Evolutionary conservation across 2,329 filamentous ascomycete species (phyloP).

Genomic region (Penicillium sp.): DNA sequence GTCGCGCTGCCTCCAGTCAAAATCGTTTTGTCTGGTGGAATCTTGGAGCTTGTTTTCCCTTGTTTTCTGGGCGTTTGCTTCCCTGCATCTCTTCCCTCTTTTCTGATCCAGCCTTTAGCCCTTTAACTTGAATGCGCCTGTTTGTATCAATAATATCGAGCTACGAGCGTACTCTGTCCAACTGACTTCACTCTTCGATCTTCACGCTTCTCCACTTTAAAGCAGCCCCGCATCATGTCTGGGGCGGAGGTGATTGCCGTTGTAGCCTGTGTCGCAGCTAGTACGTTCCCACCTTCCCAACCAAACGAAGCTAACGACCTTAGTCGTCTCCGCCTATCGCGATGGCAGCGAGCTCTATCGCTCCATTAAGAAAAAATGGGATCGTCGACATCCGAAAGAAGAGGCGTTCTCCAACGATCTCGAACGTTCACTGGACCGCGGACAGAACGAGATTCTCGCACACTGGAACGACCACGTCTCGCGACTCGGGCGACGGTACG

Average conservation of each 20-base stretch:
- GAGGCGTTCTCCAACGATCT: conserved; percentile 25
- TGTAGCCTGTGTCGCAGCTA: conserved; percentile 23
- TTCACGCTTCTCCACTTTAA: background rate
- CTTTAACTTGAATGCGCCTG: background rate
- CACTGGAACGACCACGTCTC: conserved; percentile 37
- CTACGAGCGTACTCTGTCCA: background rate
- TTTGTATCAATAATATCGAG: background rate
- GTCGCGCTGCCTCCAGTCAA: too few species aligned
- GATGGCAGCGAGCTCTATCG: conserved; percentile 31
- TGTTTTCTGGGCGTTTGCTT: background rate
- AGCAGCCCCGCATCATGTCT: conserved; percentile 12
- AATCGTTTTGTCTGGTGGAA: background rate
- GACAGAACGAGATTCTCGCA: conserved; percentile 34
- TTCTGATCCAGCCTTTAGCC: too few species aligned
- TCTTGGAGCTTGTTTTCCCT: background rate
- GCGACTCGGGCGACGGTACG: conserved; percentile 36
- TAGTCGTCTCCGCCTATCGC: conserved; percentile 34
- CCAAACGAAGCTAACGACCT: background rate
- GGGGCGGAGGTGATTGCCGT: conserved; percentile 24
- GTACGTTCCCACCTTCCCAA: conserved; percentile 7
- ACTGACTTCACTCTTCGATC: background rate
- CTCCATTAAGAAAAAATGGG: conserved; percentile 27
- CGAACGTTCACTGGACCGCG: conserved; percentile 36
- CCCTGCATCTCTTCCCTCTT: background rate
- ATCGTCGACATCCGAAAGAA: conserved; percentile 20